Evolutionary conservation across 2,329 filamentous ascomycete species (phyloP), one percentile per base, ranked within the genome.

Genomic region (Alternaria gaisen): DNA sequence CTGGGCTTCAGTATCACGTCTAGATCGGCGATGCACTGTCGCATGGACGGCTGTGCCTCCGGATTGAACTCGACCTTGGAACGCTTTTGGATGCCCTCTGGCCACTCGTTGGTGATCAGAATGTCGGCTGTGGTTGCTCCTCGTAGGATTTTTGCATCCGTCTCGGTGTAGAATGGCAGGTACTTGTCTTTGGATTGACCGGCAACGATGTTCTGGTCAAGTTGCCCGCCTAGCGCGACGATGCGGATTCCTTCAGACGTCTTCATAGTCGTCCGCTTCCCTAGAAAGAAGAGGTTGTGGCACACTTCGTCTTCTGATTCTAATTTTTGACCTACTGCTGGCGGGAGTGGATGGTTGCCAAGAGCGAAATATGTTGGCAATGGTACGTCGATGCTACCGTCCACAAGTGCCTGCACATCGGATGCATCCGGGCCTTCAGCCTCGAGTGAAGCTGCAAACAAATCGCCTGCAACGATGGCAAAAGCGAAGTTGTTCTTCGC

Each of bases 291-390:
- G 11, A 99, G 86, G 75, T 99, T 98, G n/a, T 90, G 86, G 76
- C 93, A 97, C 18, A 99, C 85, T 71, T 90, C 88, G 64, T 85
- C 83, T 64, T 91, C 87, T 34, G 86, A 85, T 73, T 92, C 86
- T 53, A 98, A 85, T 75, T 89, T 93, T 72, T 91, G 87, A 20
- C 91, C 83, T 22, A 97, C 86, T 30, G 83, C 81, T 3, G 83
- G 79, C 0, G 95, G 95, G 6, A 99, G 83, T n/a, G 89, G 81
- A 47, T 84, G 84, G 38, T 83, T 88, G 68, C 92, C 93, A 61
- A 97, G 84, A 3, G 92, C 92, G 77, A 98, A 99, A 81, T 99
- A 99, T 9, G 91, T 96, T 1, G 94, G 90, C 1, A 98, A 82
- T 3, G 94, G 90, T 5, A 98, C 83, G 22, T 83, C 75, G 53